Evolutionary conservation across 352 stramenopile genomes (phyloP), one percentile per base, ranked within the genome.

Genomic region (Phytopythium chamaehyphon): DNA sequence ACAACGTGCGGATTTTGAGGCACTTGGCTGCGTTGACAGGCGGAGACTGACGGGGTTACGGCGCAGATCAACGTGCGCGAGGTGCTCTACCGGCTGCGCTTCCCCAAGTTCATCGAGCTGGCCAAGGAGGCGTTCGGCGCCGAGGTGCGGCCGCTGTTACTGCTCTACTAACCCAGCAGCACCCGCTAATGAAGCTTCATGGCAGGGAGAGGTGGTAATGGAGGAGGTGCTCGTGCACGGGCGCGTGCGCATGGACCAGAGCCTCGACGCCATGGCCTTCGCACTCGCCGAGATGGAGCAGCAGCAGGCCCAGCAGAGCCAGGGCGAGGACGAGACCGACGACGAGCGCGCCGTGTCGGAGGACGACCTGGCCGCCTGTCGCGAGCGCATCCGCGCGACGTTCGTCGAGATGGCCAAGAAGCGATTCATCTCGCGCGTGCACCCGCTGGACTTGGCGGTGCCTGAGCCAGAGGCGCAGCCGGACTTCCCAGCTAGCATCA

Each of bases 351-450:
- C 43, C 23, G 86, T 89, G 21, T 73, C 56, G 19, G 83, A 92
- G 16, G 63, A 75, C n/a, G 80, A 89, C 48, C 69, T 95, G 28
- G 77, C 90, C 4, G 73, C 81, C 23, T 79, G 76, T 35, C 80
- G 83, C 26, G 62, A 67, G 19, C 42, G 61, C 21, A 71, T 95
- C 44, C 80, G 74, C 26, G 59, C 78, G 15, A 62, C 64, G n/a
- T 93, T 95, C 57, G 73, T 93, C 24, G 77, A 95, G 39, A 93
- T 95, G 85, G 83, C 83, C 56, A 95, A 95, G 64, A 89, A 89
- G 61, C 75, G 85, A 45, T 93, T 90, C 67, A 88, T 95, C 48
- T 78, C 79, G 24, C 79, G 85, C 11, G 85, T 95, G 38, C 83
- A 95, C 49, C 85, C 85, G 40, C 55, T 95, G 12, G 80, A 93